Base-by-base conservation (phyloP, 2,329 filamentous ascomycete species). In the Polychaeton citri region DNA sequence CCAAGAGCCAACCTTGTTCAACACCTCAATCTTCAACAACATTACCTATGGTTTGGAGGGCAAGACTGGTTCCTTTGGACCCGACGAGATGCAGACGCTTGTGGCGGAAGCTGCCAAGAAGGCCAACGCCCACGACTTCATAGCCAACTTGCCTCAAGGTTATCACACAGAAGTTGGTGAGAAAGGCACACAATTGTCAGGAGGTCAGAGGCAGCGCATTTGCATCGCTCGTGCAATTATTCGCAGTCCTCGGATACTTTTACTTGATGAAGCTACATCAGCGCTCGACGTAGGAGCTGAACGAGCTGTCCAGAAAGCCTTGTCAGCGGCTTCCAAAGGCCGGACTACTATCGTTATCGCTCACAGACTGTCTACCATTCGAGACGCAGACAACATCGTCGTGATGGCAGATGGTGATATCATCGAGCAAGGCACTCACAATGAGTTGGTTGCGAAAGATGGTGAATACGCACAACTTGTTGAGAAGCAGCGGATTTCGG, bases 181-280 rank as follows among this genome's bases (percentile, higher is more conserved):
- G 57, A 31, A 58, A 58, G 28, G 58, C 58, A 5, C 59, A 63
- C 33, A 51, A 54, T 18, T 59, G 62, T 38, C 52, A 58, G 6
- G 42, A 62, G 1, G 55, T 56, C 2, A 57, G 62, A 33, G 59
- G 59, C 2, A 51, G 59, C 31, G 58, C 58, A 59, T 37, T 49
- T 54, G 0, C 78, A 3, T 61, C 79, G 8, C 58, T 78, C 2
- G 75, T 79, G 31, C 74, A 79, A 30, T 12, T 8, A 13, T 3
- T 13, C 24, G 15, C 5, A 28, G 15, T 28, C 58, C 59, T 2
- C 53, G 48, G 31, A 37, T 62, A 5, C 44, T 62, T 6, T 40
- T 62, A 4, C 45, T 62, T 1, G 60, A 61, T 28, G 59, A 62
- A 41, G 59, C 58, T 18, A 64, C 61, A 5, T 55, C 54, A 21